Evolutionary conservation across 768 basidiomycete genomes (phyloP).

Genomic region (Lentinula edodes): DNA sequence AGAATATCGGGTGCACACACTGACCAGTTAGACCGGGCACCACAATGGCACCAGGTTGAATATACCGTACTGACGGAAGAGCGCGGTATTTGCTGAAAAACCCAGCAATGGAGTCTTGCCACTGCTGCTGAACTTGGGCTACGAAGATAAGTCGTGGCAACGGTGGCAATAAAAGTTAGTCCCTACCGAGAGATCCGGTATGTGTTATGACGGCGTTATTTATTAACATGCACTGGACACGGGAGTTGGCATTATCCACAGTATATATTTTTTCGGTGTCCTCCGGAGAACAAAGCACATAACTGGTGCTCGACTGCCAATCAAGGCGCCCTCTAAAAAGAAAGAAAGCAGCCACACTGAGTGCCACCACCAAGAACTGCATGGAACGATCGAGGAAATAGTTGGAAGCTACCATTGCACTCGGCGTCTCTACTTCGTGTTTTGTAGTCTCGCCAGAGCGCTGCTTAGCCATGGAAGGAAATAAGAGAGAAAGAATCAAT

Average conservation of each 20-base stretch:
- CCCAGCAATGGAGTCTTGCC: constrained; percentile 19
- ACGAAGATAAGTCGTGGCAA: not conserved
- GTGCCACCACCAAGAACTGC: not conserved
- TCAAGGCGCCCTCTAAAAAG: not conserved
- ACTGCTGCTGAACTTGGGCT: constrained; percentile 40
- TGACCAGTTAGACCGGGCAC: constrained; percentile 71
- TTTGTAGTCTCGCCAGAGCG: too few relatives aligned
- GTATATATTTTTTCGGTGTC: constrained; percentile 50
- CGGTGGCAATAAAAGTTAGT: constrained; percentile 1
- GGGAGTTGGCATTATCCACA: constrained; percentile 49
- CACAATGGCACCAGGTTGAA: constrained; percentile 52
- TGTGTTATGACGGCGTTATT: constrained; percentile 43
- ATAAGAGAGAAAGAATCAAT: too few relatives aligned
- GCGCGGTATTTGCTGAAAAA: constrained; percentile 3
- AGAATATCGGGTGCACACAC: constrained; percentile 14
- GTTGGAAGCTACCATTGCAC: not conserved
- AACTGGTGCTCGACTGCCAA: constrained; percentile 18
- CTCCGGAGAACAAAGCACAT: constrained; percentile 59
- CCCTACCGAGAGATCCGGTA: constrained; percentile 51
- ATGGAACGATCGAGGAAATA: constrained; percentile 8
- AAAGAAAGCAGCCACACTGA: not conserved
- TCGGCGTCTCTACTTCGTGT: not conserved
- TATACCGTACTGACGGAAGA: constrained; percentile 38
- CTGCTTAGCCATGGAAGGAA: too few relatives aligned
- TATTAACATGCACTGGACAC: constrained; percentile 61